Evolutionary conservation across 2,329 filamentous ascomycete genomes (phyloP).

Genomic region (Calonectria hongkongensis): DNA sequence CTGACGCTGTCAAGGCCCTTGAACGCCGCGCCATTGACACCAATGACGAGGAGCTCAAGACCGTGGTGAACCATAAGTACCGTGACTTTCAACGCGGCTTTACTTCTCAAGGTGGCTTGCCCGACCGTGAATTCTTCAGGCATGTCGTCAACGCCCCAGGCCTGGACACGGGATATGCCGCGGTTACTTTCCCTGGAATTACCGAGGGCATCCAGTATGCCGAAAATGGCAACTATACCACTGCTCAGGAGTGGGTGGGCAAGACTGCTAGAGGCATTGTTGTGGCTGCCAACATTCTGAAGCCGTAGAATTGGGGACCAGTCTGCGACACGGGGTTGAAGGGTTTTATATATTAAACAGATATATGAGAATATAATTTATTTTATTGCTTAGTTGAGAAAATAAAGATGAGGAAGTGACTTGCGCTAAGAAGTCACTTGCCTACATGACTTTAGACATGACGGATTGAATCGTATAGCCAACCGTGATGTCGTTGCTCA

Average conservation of each 20-base stretch:
- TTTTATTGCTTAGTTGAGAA: slow-evolving; percentile 14
- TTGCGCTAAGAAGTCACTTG: neutral
- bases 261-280: slow-evolving; percentile 60
- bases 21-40: slow-evolving; percentile 56
- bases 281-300: slow-evolving; percentile 59
- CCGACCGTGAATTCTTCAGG: slow-evolving; percentile 66
- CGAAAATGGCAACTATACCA: slow-evolving; percentile 49
- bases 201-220: slow-evolving; percentile 79
- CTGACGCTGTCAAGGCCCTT: slow-evolving; percentile 58
- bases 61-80: slow-evolving; percentile 67
- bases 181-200: slow-evolving; percentile 72
- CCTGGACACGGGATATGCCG: slow-evolving; percentile 66
- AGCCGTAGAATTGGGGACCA: slow-evolving; percentile 43
- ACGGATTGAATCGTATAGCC: neutral
- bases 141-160: slow-evolving; percentile 69
- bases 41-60: slow-evolving; percentile 57
- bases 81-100: slow-evolving; percentile 70
- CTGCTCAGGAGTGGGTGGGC: slow-evolving; percentile 60
- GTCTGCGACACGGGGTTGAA: neutral
- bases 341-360: neutral
- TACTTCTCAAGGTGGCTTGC: slow-evolving; percentile 68
- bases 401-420: slow-evolving; percentile 12
- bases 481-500: slow-evolving; percentile 1
- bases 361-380: slow-evolving; percentile 2
- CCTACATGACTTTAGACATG: neutral